These are phyloP conservation scores for barrel medic (Medicago truncatula) DNA, from an alignment of 306 rosid genomes.

Conservation along the genomic window MtrunA17r5.0-ANR NC_053042.1:24812501-24813000, in stretches of 20 bases:
- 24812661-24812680: slow-evolving; percentile 72
- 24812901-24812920: slow-evolving; percentile 72
- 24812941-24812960: slow-evolving; percentile 60
- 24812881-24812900: slow-evolving; percentile 59
- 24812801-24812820: slow-evolving; percentile 52
- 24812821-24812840: slow-evolving; percentile 61
- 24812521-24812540: slow-evolving; percentile 52
- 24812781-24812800: slow-evolving; percentile 47
- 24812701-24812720: slow-evolving; percentile 55
- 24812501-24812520: slow-evolving; percentile 54
- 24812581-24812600: slow-evolving; percentile 75
- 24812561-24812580: slow-evolving; percentile 79
- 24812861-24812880: slow-evolving; percentile 48
- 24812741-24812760: slow-evolving; percentile 51
- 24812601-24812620: slow-evolving; percentile 82
- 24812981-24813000: slow-evolving; percentile 65
- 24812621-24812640: slow-evolving; percentile 75
- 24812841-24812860: slow-evolving; percentile 64
- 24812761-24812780: slow-evolving; percentile 56
- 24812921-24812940: slow-evolving; percentile 60
- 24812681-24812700: slow-evolving; percentile 62
- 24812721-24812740: slow-evolving; percentile 57
- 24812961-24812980: slow-evolving; percentile 65
- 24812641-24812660: slow-evolving; percentile 84
- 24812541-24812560: slow-evolving; percentile 54